Evolutionary conservation across 1,284 basidiomycete species (phyloP), one percentile per base, ranked within the genome.

Genomic region (Trametes sp.): DNA sequence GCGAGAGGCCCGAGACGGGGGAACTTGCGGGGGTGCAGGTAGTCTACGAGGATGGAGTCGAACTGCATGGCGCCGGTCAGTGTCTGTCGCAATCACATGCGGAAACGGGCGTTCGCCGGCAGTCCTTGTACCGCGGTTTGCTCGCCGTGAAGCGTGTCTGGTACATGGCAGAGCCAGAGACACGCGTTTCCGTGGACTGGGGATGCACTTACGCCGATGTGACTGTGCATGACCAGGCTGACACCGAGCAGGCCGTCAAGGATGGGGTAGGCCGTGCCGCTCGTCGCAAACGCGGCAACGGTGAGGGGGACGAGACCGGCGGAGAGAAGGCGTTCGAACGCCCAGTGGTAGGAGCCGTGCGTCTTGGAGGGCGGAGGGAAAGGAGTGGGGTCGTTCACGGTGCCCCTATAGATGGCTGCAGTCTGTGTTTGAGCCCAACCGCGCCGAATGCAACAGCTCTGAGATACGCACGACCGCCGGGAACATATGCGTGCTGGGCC

Each of bases 341-440:
- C 89, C 97, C 97, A 99, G 84, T 98, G 97, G 79, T 98, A 92
- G 2, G 95, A 97, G 54, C 98, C 97, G 73, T 98, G 93, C 3
- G 87, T 78, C 74, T 87, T 89, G 64, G 86, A 91, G 9, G 95
- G 87, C 26, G 89, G 76, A 31, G 96, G 96, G 83, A 95, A 98
- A 23, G 88, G 80, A 4, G 93, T 94, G 1, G 97, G 94, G 76
- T 99, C 97, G 81, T 99, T 99, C 70, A 96, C 96, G 38, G 94
- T 94, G 61, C 97, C 97, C 78, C 90, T 89, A 82, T 94, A 87
- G 77, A 98, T 89, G 64, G 95, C 95, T 96, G 72, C 28, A 68
- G 41, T 51, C 53, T 35, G 28, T 7, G 48, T 24, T 31, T 54
- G n/a, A 49, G 33, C 38, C n/a, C 10, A 45, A 53, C 36, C 21